Evolutionary conservation across 1,139 yeast genomes (phyloP), one percentile per base, ranked within the genome.

Genomic region (Taphrina wiesneri): DNA sequence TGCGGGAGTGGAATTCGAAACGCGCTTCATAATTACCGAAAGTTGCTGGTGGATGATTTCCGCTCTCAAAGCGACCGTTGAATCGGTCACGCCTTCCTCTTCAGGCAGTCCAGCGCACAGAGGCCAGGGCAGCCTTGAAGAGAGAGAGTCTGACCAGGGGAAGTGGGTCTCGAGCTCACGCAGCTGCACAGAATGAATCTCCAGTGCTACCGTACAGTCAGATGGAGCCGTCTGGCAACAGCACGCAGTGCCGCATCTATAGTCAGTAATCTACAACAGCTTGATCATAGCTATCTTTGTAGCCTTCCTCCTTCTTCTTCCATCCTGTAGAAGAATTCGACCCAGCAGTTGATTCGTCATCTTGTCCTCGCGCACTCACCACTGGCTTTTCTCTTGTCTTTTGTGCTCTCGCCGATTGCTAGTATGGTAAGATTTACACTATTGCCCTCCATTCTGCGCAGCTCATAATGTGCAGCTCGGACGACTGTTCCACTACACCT

Each of bases 401-500:
- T 54, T 13, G 17, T 54, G 6, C 21, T 41, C 36, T 28, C 30
- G 6, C 49, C 59, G 21, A 11, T 54, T 43, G 21, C 59, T 17
- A 54, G 41, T n/a, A 54, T 54, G 59, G 59, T 54, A 36, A 2
- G 32, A 2, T 15, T 28, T 6, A 34, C 36, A 11, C 23, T 17
- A 26, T 21, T 6, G 11, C 2, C 2, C 3, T 9, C 25, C 9
- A 17, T 30, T 9, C 9, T 11, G 26, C 17, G 56, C 21, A 13
- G 26, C 56, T 52, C 9, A 52, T 15, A 47, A 5, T 26, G 75
- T 46, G 19, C 34, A 60, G 64, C 52, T 60, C 46, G 74, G 77
- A 6, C 70, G 71, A 66, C 59, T 78, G 3, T 75, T 86, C 66
- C 98, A 93, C 76, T 73, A 82, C 64, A 82, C 91, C 1, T 77